Conservation (phyloP, 2,329 filamentous ascomycete species). For the Fusarium keratoplasticum region DNA sequence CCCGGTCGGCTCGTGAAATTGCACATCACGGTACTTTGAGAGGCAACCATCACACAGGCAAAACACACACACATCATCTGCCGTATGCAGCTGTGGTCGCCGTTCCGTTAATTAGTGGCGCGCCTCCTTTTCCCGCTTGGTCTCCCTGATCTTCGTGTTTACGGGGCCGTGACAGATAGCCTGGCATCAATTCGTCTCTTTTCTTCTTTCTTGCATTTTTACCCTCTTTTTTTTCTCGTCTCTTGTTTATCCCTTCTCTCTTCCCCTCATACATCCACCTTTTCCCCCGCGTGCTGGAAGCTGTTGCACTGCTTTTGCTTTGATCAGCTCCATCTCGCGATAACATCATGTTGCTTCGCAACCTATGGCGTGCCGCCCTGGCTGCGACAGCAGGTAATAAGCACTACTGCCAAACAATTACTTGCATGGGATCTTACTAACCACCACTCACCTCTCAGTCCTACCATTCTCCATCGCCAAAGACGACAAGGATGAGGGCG, state of each 20-base stretch:
- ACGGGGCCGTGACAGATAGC: slow-evolving; percentile 3
- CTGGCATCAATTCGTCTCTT: neutral
- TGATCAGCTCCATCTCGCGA: slow-evolving; percentile 11
- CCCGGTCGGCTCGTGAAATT: slow-evolving; percentile 13
- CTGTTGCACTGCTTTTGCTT: neutral
- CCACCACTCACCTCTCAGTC: slow-evolving; percentile 25
- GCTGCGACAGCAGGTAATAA: slow-evolving; percentile 44
- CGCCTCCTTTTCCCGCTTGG: slow-evolving; percentile 38
- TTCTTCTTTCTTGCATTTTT: neutral
- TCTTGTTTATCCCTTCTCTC: neutral
- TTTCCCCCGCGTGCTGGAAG: slow-evolving; percentile 19
- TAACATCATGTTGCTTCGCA: slow-evolving; percentile 46
- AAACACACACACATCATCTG: slow-evolving; percentile 21
- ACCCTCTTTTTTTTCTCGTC: neutral
- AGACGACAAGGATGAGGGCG: slow-evolving; percentile 42
- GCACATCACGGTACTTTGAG: slow-evolving; percentile 7
- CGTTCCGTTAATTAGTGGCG: slow-evolving; percentile 29
- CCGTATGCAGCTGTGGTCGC: slow-evolving; percentile 8
- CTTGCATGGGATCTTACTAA: neutral
- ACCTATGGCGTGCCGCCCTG: slow-evolving; percentile 45
- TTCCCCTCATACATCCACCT: neutral
- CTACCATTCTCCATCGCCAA: slow-evolving; percentile 41
- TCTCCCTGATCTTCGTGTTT: slow-evolving; percentile 24
- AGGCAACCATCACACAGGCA: neutral
- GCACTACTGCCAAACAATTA: neutral